Evolutionary conservation across 345 rosid genomes (phyloP).

Genomic region (Hypericum androsaemum): DNA sequence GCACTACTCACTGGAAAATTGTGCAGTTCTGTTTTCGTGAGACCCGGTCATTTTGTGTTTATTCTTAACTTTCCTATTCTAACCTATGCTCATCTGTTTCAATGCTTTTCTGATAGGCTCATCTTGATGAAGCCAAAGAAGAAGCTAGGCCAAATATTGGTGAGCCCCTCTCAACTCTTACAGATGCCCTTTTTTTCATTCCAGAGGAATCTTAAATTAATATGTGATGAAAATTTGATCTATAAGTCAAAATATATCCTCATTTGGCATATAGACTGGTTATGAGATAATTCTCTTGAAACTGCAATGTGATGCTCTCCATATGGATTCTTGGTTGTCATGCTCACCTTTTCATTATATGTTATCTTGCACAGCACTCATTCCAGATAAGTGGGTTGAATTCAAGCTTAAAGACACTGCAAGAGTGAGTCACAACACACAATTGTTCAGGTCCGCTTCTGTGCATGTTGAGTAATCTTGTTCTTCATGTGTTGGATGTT

Average conservation of each 20-base stretch:
- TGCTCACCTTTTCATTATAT: not conserved
- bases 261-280: too few relatives aligned
- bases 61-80: too few relatives aligned
- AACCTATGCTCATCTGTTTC: too few relatives aligned
- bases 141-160: slow-evolving; percentile 52
- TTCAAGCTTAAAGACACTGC: slow-evolving; percentile 92
- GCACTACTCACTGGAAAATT: too few relatives aligned
- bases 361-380: slow-evolving; percentile 47
- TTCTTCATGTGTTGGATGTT: not conserved
- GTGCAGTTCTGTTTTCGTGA: too few relatives aligned
- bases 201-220: not conserved
- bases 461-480: not conserved
- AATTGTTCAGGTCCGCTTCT: slow-evolving; percentile 60
- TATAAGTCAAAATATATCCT: slow-evolving; percentile 1
- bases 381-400: slow-evolving; percentile 85
- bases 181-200: not conserved
- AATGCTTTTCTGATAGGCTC: slow-evolving; percentile 33
- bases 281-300: too few relatives aligned
- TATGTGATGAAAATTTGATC: not conserved
- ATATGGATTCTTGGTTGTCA: not conserved
- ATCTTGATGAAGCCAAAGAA: slow-evolving; percentile 59
- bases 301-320: too few relatives aligned
- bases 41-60: too few relatives aligned
- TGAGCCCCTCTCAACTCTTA: slow-evolving; percentile 15
- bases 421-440: slow-evolving; percentile 82